A percentile compares a stretch with the other conserved stretches of the same genome.
Evolutionary conservation across 208 protist species (phyloP).

Genomic region (Herpetomonas tarakana): DNA sequence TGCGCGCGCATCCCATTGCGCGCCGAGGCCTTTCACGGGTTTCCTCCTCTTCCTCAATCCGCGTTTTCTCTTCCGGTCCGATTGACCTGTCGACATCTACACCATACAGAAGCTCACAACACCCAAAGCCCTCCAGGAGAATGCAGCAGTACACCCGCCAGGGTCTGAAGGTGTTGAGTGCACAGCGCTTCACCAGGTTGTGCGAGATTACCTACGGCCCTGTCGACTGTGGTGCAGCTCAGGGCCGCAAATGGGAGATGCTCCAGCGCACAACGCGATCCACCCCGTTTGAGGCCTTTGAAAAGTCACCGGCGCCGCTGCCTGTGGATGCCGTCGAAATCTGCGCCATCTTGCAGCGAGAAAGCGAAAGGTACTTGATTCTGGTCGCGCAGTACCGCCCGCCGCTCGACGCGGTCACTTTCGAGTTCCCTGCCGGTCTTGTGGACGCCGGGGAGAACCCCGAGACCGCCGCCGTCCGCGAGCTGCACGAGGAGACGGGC

Average conservation of each 20-base stretch:
- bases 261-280: conserved; percentile 50
- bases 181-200: conserved; percentile 26
- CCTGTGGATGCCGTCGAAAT: conserved; percentile 70
- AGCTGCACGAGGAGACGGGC: conserved; percentile 83
- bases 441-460: conserved; percentile 61
- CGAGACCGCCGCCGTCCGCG: conserved; percentile 56
- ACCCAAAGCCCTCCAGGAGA: too few species aligned
- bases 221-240: conserved; percentile 8
- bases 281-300: conserved; percentile 24
- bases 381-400: conserved; percentile 83
- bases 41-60: too few species aligned
- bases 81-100: too few species aligned
- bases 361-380: conserved; percentile 42
- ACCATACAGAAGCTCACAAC: too few species aligned
- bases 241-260: conserved; percentile 55
- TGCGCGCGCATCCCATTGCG: too few species aligned
- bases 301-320: conserved; percentile 31
- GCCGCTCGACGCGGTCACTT: conserved; percentile 51
- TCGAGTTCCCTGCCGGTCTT: conserved; percentile 86
- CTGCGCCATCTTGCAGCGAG: conserved; percentile 42
- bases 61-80: too few species aligned
- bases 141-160: conserved; percentile 38
- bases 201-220: conserved; percentile 25
- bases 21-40: too few species aligned
- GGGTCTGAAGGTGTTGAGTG: conserved; percentile 21